phyloP scores from a whole-genome alignment of 352 stramenopile species.

The Aphanomyces astaci region DNA sequence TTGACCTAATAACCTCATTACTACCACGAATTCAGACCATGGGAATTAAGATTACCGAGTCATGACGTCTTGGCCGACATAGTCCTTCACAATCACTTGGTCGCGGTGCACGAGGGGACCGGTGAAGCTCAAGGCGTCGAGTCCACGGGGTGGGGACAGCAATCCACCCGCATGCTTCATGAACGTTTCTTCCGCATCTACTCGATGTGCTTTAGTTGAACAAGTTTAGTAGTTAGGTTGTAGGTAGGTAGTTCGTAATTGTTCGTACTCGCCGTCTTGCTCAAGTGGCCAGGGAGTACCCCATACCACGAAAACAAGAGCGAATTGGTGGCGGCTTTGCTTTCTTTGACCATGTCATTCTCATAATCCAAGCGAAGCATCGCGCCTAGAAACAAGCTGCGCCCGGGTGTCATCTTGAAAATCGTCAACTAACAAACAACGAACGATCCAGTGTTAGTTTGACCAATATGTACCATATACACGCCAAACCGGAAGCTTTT shows the following conservation, averaged over 20 bases:
- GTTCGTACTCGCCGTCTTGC: slow-evolving; percentile 65
- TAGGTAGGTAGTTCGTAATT: too few relatives aligned
- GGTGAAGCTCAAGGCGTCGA: slow-evolving; percentile 72
- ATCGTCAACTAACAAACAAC: slow-evolving; percentile 58
- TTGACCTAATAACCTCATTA: slow-evolving; percentile 49
- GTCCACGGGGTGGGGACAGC: slow-evolving; percentile 61
- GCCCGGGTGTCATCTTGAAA: slow-evolving; percentile 54
- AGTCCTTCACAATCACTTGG: slow-evolving; percentile 62
- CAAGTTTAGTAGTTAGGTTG: too few relatives aligned
- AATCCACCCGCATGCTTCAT: slow-evolving; percentile 69
- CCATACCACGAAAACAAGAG: slow-evolving; percentile 74
- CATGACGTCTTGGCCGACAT: slow-evolving; percentile 46
- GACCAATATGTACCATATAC: neutral
- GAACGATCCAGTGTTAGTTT: neutral
- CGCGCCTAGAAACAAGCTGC: slow-evolving; percentile 69
- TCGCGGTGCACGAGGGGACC: slow-evolving; percentile 45
- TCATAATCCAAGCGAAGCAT: slow-evolving; percentile 75
- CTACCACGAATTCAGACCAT: neutral
- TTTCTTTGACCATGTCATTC: slow-evolving; percentile 2
- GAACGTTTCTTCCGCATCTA: slow-evolving; percentile 62
- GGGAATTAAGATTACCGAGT: slow-evolving; percentile 15
- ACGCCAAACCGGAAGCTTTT: slow-evolving; percentile 51
- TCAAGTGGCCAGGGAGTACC: slow-evolving; percentile 74
- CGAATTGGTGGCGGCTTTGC: slow-evolving; percentile 36
- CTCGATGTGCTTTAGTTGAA: neutral